These are phyloP conservation scores for Euptelea pleiosperma DNA, from an alignment of 164 flowering plant species.

Conservation along the genomic window DNA sequence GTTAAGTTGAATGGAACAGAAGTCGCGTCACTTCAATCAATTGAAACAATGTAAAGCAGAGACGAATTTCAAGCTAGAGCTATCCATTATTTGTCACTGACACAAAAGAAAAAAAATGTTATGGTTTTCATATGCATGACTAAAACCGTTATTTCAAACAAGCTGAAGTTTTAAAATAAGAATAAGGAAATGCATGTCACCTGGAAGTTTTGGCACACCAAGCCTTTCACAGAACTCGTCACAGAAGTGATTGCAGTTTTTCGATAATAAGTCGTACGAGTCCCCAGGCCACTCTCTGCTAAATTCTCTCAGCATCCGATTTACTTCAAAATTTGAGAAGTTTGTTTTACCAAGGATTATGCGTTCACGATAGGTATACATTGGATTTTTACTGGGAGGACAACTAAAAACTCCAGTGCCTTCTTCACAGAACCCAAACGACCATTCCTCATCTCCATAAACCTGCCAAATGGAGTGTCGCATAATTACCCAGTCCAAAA, in stretches of 20 bases:
- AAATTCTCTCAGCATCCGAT: conserved; percentile 81
- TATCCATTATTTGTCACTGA: not conserved
- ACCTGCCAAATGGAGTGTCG: conserved; percentile 42
- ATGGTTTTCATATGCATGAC: too few species aligned
- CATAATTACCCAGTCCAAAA: too few species aligned
- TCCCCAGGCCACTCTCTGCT: conserved; percentile 93
- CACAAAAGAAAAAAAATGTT: not conserved
- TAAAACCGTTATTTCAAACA: not conserved
- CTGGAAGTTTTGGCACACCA: conserved; percentile 92
- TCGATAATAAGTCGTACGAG: conserved; percentile 79
- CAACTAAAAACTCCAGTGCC: conserved; percentile 94
- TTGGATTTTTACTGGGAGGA: conserved; percentile 76
- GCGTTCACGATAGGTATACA: conserved; percentile 88
- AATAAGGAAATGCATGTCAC: conserved; percentile 30
- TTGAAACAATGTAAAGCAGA: not conserved
- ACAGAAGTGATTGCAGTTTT: conserved; percentile 97
- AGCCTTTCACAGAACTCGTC: conserved; percentile 87
- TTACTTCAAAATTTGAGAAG: conserved; percentile 54
- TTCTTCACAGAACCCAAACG: conserved; percentile 90
- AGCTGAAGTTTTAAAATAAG: not conserved
- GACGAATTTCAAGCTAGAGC: not conserved
- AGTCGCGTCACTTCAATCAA: not conserved
- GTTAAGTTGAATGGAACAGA: not conserved
- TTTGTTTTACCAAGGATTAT: conserved; percentile 76
- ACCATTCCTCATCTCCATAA: conserved; percentile 92